phyloP scores from a whole-genome alignment of 1,284 basidiomycete species.

The Naganishia sp. region DNA sequence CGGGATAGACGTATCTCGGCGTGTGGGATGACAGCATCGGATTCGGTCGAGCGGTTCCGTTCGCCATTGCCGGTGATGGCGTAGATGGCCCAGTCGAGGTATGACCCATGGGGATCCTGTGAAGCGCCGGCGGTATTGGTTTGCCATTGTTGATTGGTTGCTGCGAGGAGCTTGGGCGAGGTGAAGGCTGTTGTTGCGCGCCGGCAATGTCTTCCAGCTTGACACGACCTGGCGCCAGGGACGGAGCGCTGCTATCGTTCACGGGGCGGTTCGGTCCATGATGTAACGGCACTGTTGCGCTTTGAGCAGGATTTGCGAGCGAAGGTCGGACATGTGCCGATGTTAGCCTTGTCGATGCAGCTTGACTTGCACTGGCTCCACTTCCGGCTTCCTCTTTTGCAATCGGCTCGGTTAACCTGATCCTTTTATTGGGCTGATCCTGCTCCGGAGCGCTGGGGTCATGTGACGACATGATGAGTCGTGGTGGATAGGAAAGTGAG shows the following conservation, averaged over 20 bases:
- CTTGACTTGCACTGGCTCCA: not conserved
- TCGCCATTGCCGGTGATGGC: not conserved
- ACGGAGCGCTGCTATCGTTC: slow-evolving; percentile 2
- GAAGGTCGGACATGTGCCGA: not conserved
- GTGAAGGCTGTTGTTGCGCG: slow-evolving; percentile 6
- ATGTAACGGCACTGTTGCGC: too few relatives aligned
- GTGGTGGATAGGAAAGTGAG: not conserved
- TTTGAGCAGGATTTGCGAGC: not conserved
- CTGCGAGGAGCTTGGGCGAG: not conserved
- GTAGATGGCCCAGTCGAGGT: slow-evolving; percentile 3
- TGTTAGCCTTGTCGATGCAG: not conserved
- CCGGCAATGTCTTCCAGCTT: slow-evolving; percentile 23
- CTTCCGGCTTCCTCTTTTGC: not conserved
- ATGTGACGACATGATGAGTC: slow-evolving; percentile 4
- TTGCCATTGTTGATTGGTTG: slow-evolving; percentile 12
- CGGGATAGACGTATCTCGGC: slow-evolving; percentile 22
- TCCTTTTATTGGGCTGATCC: slow-evolving; percentile 21
- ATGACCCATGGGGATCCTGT: not conserved
- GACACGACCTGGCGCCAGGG: not conserved
- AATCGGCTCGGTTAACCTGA: slow-evolving; percentile 21
- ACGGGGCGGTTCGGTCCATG: not conserved
- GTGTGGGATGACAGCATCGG: slow-evolving; percentile 18
- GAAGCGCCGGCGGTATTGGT: not conserved
- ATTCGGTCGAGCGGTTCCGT: slow-evolving; percentile 10
- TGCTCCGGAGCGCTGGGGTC: slow-evolving; percentile 7